Evolutionary conservation across 257 asterid genomes (phyloP), one percentile per base, ranked within the genome.

Genomic region (Solanum sejunctum): DNA sequence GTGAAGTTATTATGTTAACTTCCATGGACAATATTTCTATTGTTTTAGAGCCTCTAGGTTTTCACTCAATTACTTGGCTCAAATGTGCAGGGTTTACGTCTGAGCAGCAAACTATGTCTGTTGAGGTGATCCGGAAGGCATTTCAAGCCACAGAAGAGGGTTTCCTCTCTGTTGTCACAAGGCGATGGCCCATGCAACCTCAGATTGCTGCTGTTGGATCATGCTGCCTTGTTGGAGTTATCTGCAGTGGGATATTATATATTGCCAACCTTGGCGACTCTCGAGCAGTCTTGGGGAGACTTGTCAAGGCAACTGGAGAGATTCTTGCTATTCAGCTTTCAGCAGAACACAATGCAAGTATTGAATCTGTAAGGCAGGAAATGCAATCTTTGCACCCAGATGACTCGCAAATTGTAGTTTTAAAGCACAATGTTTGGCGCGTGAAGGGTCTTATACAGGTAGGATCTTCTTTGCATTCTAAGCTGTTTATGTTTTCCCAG

Each of bases 371-470:
- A 49, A 89, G 96, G 85, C 92, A 87, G 80, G 96, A 93, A 85
- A 71, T 91, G 90, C 91, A 91, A 10, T 87, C 94, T 77, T 66
- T 81, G 85, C 94, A 93, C 82, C 96, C 96, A 10, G 94, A 91
- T 54, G 96, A 93, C 85, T 80, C 93, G 2, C 90, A 88, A n/a
- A 90, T 93, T 69, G 96, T 93, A 32, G 93, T 93, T 87, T 47
- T 93, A 82, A 93, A 90, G 92, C 96, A 89, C 86, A 91, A 93
- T 12, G 96, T 93, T 13, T 93, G 96, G 96, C 92, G 96, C 12
- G 96, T 93, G 84, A 93, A 93, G 90, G 96, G 96, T 57, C 85
- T 93, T 36, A 93, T 93, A 80, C 96, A 93, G 91, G 96, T 92
- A 77, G 51, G 36, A 55, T 77, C 23, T 23, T 16, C 61, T 49